These are phyloP conservation scores for Cryptosporidium meleagridis DNA, from an alignment of 169 alveolate species.

Conservation along the genomic window DNA sequence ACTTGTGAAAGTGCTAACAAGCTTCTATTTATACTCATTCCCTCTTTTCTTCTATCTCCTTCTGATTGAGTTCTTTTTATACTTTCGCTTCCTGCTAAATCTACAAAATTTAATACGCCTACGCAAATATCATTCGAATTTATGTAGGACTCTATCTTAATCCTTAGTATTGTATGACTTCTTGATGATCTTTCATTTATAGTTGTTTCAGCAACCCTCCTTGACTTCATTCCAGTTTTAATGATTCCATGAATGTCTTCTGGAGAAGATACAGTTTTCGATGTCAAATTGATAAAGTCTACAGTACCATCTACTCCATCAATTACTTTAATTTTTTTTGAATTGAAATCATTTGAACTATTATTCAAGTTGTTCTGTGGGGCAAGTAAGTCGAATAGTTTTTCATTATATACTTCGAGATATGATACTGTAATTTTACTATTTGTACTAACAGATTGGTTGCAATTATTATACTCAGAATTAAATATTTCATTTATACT, in stretches of 20 bases:
- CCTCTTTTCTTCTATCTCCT: conserved; percentile 84
- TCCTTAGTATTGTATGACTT: conserved; percentile 79
- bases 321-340: conserved; percentile 23
- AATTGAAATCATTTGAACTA: conserved; percentile 15
- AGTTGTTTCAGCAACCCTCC: conserved; percentile 79
- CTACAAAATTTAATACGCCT: conserved; percentile 86
- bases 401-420: conserved; percentile 80
- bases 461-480: neutral
- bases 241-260: conserved; percentile 38
- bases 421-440: conserved; percentile 69
- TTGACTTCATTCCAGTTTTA: conserved; percentile 75
- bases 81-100: conserved; percentile 87
- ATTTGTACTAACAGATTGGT: neutral
- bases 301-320: conserved; percentile 73
- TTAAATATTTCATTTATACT: conserved; percentile 47
- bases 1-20: conserved; percentile 82
- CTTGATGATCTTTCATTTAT: conserved; percentile 81
- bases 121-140: conserved; percentile 74
- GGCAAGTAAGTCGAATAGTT: conserved; percentile 76
- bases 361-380: conserved; percentile 6
- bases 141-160: conserved; percentile 73
- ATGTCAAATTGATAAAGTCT: conserved; percentile 35
- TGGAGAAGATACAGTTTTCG: conserved; percentile 39
- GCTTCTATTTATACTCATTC: conserved; percentile 83
- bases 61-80: conserved; percentile 84